A percentile compares a stretch with the other conserved stretches of the same genome.
Conservation (phyloP, 352 stramenopile genomes). For the Pythium myriotylum region DNA sequence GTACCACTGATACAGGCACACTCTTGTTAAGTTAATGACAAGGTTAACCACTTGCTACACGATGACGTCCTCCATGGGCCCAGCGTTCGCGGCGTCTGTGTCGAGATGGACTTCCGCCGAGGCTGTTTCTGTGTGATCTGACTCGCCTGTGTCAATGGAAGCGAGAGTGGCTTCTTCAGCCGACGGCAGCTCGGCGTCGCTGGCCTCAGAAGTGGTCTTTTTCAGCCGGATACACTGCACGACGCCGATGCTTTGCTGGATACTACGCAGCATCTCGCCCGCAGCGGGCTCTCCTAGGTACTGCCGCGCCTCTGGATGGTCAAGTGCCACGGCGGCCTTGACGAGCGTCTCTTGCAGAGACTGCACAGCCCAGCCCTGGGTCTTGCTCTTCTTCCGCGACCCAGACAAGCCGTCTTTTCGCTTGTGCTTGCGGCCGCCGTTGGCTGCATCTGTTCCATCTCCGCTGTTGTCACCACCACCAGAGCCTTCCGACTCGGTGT, state of each 20-base stretch:
- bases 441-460: conserved; percentile 3
- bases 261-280: conserved; percentile 32
- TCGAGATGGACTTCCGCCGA: neutral
- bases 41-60: conserved; percentile 18
- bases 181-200: neutral
- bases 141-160: neutral
- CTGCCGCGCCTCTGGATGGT: conserved; percentile 23
- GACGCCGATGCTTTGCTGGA: conserved; percentile 36
- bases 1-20: conserved; percentile 6
- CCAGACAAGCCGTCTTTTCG: conserved; percentile 4
- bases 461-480: conserved; percentile 10
- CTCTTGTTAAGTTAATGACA: conserved; percentile 25
- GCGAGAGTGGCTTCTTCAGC: neutral
- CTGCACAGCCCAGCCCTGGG: conserved; percentile 21
- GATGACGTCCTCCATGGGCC: conserved; percentile 11
- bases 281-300: conserved; percentile 30
- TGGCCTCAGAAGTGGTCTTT: conserved; percentile 13
- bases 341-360: conserved; percentile 28
- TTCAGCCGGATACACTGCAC: conserved; percentile 34
- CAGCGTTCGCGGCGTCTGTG: neutral
- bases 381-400: conserved; percentile 17
- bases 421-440: conserved; percentile 1
- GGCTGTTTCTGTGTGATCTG: neutral
- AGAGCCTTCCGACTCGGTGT: conserved; percentile 12
- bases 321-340: conserved; percentile 18